Evolutionary conservation across 257 asterid genomes (phyloP), one percentile per base, ranked within the genome.

Genomic region (Asclepias syriaca): DNA sequence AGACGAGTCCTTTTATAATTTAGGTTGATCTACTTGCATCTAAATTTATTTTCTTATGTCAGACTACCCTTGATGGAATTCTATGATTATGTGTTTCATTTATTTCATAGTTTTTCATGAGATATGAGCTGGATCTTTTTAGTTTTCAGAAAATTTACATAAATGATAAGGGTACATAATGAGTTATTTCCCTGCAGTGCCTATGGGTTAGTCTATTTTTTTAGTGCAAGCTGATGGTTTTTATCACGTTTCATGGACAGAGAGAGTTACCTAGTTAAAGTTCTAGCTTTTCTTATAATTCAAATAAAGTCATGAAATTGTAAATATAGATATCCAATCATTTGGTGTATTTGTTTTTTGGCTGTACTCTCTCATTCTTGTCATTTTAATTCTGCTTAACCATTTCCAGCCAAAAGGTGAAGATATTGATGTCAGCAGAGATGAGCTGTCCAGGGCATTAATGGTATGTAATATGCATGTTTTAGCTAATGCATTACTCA

Each of bases 381-480:
- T 83, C 61, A 83, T 71, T 79, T 78, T 22, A 53, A 56, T 78
- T 79, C 74, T 60, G 77, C 66, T 60, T 82, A 74, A 68, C 67
- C 27, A 69, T 67, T 76, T 45, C 81, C 84, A 94, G 99, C 87
- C 85, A 37, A 86, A 84, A 66, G 88, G 81, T 57, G 93, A 85
- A 75, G 95, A 87, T 74, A 87, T 79, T 72, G 93, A 70, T 73
- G 79, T 82, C 77, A 85, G 82, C 83, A 90, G 80, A 74, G 97
- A 82, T 81, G 93, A 88, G 78, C 95, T 92, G 66, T 88, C 99
- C 70, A 82, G 79, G 84, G 96, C 95, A 72, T 85, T 95, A 77
- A 87, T 87, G 99, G 99, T 95, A 83, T 77, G 95, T 77, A 39
- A 61, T 72, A 80, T 24, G 66, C 53, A 27, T 80, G 61, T 79